Conservation (phyloP, 805 yeast genomes). For the Sporopachydermia lactativora region DNA sequence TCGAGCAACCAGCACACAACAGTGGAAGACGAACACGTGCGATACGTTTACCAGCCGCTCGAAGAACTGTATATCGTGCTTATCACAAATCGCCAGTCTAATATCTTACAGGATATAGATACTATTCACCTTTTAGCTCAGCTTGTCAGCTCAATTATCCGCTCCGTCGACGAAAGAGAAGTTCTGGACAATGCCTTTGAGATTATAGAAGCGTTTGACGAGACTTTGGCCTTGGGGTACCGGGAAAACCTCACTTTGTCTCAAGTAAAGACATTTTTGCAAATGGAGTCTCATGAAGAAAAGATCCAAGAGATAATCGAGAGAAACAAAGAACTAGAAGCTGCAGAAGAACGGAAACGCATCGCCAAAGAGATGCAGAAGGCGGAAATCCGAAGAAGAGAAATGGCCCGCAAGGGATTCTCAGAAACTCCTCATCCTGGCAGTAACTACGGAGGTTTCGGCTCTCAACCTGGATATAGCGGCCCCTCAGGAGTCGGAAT, state of each 20-base stretch:
- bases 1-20: constrained; percentile 77
- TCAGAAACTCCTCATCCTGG: neutral
- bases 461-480: constrained; percentile 2
- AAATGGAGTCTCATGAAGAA: constrained; percentile 98
- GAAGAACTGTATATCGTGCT: constrained; percentile 87
- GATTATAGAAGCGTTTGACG: constrained; percentile 85
- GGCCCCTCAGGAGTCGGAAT: neutral
- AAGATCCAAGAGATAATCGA: constrained; percentile 96
- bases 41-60: constrained; percentile 92
- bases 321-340: constrained; percentile 92
- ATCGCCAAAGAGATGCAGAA: constrained; percentile 68
- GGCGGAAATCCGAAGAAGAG: constrained; percentile 32
- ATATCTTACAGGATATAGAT: constrained; percentile 87
- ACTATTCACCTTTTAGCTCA: constrained; percentile 79
- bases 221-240: constrained; percentile 79
- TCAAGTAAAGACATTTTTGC: constrained; percentile 80
- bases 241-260: constrained; percentile 70
- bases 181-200: constrained; percentile 78
- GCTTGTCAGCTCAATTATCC: constrained; percentile 60
- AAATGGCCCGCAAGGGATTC: constrained; percentile 34
- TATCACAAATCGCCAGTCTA: constrained; percentile 81
- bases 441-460: constrained; percentile 3
- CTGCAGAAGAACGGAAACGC: constrained; percentile 92
- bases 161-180: constrained; percentile 68
- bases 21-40: constrained; percentile 80